A percentile compares a stretch with the other conserved stretches of the same genome.
Evolutionary conservation across 2,329 filamentous ascomycete genomes (phyloP).

Genomic region (Neocucurbitaria cava): DNA sequence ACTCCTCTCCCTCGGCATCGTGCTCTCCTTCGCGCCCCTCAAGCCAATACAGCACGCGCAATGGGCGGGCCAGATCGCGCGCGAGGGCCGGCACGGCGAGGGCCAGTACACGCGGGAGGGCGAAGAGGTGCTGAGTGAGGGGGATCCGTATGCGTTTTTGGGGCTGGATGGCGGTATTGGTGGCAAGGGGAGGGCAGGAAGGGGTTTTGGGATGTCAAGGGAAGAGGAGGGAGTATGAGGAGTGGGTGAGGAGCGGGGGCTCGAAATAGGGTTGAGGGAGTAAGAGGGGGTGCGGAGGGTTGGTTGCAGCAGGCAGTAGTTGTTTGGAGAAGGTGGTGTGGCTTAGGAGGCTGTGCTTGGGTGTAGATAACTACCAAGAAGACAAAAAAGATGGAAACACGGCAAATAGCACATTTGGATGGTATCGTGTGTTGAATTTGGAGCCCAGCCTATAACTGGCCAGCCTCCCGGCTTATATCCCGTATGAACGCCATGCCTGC

Average conservation of each 20-base stretch:
- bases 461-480: neutral
- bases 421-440: neutral
- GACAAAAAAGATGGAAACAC: neutral
- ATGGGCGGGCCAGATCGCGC: constrained; percentile 85
- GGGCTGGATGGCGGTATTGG: constrained; percentile 60
- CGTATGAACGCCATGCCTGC: constrained; percentile 1
- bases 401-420: neutral
- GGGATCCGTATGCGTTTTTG: constrained; percentile 80
- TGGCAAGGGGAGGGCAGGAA: constrained; percentile 72
- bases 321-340: no score
- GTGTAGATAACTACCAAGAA: no score
- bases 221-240: constrained; percentile 84
- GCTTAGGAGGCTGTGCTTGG: no score
- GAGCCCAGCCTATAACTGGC: neutral
- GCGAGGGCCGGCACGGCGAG: constrained; percentile 70
- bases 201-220: constrained; percentile 88
- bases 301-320: neutral
- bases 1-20: constrained; percentile 82
- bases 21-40: constrained; percentile 76
- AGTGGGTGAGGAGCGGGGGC: constrained; percentile 61
- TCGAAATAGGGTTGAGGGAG: constrained; percentile 12
- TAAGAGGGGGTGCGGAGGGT: neutral
- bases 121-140: constrained; percentile 68
- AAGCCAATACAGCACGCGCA: constrained; percentile 84
- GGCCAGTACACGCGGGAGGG: constrained; percentile 65